phyloP scores from a whole-genome alignment of 108 stramenopile species.

The Pseudonitzschia multistriata region DNA sequence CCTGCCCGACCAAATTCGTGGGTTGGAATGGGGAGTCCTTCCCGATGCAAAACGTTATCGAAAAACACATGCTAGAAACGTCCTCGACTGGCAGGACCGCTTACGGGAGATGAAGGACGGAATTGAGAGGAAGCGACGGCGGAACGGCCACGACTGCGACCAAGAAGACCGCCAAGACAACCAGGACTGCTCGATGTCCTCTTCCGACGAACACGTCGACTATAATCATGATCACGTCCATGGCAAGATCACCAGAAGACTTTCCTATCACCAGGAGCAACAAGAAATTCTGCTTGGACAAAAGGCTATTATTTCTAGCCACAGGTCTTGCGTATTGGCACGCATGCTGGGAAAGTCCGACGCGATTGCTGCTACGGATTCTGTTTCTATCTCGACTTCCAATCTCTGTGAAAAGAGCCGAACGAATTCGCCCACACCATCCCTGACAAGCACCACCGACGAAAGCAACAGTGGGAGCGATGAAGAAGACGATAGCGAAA shows the following conservation, averaged over 20 bases:
- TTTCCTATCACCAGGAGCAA: not conserved
- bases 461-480: no score
- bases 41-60: slow-evolving; percentile 33
- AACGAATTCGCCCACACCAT: not conserved
- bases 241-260: not conserved
- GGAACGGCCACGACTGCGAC: slow-evolving; percentile 6
- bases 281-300: not conserved
- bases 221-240: not conserved
- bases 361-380: not conserved
- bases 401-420: not conserved
- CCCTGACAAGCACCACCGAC: slow-evolving; percentile 3
- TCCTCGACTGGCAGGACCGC: slow-evolving; percentile 21
- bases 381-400: not conserved
- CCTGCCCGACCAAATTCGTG: slow-evolving; percentile 21
- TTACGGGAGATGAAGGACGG: not conserved
- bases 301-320: not conserved
- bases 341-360: slow-evolving; percentile 21
- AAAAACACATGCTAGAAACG: slow-evolving; percentile 14
- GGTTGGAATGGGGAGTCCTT: slow-evolving; percentile 32
- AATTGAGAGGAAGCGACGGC: slow-evolving; percentile 51
- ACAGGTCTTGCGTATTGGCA: not conserved
- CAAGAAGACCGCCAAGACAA: not conserved
- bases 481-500: not conserved
- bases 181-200: not conserved
- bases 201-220: not conserved